These are phyloP conservation scores for Rhinocladiella similis DNA, from an alignment of 2,329 filamentous ascomycete species.

Conservation along the genomic window DNA sequence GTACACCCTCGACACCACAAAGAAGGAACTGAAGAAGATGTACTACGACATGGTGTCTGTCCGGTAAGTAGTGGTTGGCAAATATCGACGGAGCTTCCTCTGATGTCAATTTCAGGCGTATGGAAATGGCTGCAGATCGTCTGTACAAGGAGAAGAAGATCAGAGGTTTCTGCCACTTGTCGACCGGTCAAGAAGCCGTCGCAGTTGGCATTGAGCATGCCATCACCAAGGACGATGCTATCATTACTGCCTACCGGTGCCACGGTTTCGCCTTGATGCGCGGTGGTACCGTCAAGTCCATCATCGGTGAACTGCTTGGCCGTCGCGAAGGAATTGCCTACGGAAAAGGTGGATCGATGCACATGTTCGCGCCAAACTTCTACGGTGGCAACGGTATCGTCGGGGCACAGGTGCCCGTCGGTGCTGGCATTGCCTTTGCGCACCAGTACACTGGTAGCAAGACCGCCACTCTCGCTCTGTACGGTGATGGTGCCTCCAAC, in stretches of 20 bases:
- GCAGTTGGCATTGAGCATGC: slow-evolving; percentile 96
- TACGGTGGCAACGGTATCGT: slow-evolving; percentile 99
- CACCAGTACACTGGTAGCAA: slow-evolving; percentile 90
- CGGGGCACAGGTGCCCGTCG: slow-evolving; percentile 95
- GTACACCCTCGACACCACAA: slow-evolving; percentile 90
- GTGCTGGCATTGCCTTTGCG: slow-evolving; percentile 93
- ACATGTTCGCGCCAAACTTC: slow-evolving; percentile 98
- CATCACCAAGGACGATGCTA: slow-evolving; percentile 83
- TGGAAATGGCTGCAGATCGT: slow-evolving; percentile 99
- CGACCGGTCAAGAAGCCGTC: slow-evolving; percentile 95
- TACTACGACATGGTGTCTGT: slow-evolving; percentile 96
- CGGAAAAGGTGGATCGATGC: slow-evolving; percentile 99
- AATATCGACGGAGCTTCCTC: not conserved
- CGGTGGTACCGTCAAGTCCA: slow-evolving; percentile 82
- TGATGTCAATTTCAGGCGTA: slow-evolving; percentile 65
- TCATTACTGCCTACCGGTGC: slow-evolving; percentile 98
- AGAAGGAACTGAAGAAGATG: slow-evolving; percentile 98
- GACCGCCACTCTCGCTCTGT: slow-evolving; percentile 84
- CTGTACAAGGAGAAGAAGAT: slow-evolving; percentile 99
- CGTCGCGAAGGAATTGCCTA: slow-evolving; percentile 95
- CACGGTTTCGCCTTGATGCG: slow-evolving; percentile 98
- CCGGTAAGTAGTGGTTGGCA: slow-evolving; percentile 61
- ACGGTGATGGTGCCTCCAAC: slow-evolving; percentile 98
- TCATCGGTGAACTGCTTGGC: slow-evolving; percentile 94
- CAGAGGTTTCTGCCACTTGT: slow-evolving; percentile 98